Percentiles rank a stretch among this genome's conserved stretches.
Conservation (phyloP, 257 asterid genomes). For the Eucommia ulmoides region DNA sequence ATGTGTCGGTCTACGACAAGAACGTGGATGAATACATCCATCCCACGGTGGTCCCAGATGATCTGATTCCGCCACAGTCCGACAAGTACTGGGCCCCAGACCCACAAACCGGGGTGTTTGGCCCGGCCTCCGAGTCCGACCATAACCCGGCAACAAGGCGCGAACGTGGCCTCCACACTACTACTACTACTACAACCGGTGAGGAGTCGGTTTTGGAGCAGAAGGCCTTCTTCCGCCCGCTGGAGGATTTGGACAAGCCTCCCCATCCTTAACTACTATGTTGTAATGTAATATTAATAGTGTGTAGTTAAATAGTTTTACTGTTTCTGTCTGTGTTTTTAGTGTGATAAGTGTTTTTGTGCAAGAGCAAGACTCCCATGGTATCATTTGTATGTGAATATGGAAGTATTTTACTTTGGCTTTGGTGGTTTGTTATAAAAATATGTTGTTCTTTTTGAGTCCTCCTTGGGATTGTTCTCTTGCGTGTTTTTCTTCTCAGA, state of each 20-base stretch:
- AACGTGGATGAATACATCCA: constrained; percentile 51
- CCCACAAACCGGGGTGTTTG: constrained; percentile 80
- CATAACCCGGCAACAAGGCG: constrained; percentile 14
- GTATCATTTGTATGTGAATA: too few species aligned
- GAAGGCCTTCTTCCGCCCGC: constrained; percentile 73
- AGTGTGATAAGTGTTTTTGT: too few species aligned
- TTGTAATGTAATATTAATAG: too few species aligned
- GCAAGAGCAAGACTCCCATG: too few species aligned
- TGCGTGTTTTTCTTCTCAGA: too few species aligned
- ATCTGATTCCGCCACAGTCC: constrained; percentile 31
- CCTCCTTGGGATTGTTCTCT: too few species aligned
- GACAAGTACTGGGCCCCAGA: constrained; percentile 75
- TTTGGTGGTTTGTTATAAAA: too few species aligned
- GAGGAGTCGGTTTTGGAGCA: constrained; percentile 61
- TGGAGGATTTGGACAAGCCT: constrained; percentile 82
- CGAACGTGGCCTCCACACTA: constrained; percentile 12
- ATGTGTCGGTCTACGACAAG: constrained; percentile 68
- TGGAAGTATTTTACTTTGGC: too few species aligned
- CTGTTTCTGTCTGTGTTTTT: too few species aligned
- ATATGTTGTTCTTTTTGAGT: too few species aligned
- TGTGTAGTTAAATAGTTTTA: too few species aligned
- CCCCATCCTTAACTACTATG: too few species aligned
- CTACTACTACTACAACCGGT: constrained; percentile 3
- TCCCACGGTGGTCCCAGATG: constrained; percentile 42
- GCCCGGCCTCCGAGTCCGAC: constrained; percentile 52